Evolutionary conservation across 2,329 filamentous ascomycete genomes (phyloP), one percentile per base, ranked within the genome.

Genomic region (Sporothrix pseudoabietina): DNA sequence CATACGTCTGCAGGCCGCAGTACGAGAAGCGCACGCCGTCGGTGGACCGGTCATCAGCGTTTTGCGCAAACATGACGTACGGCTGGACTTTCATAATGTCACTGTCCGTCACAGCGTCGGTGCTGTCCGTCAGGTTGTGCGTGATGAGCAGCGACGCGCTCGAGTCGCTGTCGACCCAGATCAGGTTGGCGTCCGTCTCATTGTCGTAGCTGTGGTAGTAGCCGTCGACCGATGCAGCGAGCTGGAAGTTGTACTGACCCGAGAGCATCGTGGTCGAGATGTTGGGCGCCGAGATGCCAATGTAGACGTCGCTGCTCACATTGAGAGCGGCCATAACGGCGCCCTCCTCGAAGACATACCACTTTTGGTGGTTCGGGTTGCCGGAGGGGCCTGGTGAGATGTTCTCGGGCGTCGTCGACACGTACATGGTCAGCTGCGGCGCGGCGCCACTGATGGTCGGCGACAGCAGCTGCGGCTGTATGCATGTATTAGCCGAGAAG

Each of bases 161-260:
- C 59, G 89, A 90, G 80, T 98, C 96, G 32, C 93, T 94, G 79
- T 98, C 96, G 71, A 98, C 89, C 82, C 94, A 92, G 77, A 90
- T 88, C 8, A 98, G 84, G 76, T 91, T 87, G 0, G 88, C 83
- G 26, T 84, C 79, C 0, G 80, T 78, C 14, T 83, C 80, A 75
- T 86, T 82, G 76, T 89, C 84, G 77, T 88, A 92, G 49, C 82
- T 85, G 81, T 97, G 91, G 79, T 93, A 98, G 74, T 87, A 92
- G 1, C 84, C 87, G 77, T 97, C 91, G n/a, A 91, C 89, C 1
- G 94, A 98, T 5, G 89, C 92, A 0, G 93, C 94, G 30, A 99
- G 83, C 78, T 97, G 87, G 77, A 94, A 94, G 74, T 90, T 92
- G 85, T 94, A 99, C 4, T 84, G 84, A 1, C 91, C 92, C 0